Conservation (phyloP, 1,284 basidiomycete genomes). For the Pulchroboletus neoregius region DNA sequence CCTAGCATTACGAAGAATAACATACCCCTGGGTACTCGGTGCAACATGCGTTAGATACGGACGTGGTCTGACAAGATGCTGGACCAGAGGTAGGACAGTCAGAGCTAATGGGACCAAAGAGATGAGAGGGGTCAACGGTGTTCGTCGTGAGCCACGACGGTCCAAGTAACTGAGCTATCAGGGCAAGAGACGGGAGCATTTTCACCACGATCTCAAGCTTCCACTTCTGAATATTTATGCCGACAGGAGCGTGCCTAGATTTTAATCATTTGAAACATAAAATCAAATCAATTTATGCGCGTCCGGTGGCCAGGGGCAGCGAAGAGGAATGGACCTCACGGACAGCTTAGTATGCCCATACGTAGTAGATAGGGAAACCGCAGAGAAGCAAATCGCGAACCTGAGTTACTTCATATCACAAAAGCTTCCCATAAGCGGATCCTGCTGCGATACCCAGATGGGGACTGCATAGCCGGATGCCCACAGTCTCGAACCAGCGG, state of each 20-base stretch:
- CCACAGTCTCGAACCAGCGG: background rate
- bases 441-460: background rate
- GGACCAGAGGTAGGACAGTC: conserved; percentile 42
- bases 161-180: conserved; percentile 20
- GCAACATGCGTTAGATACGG: conserved; percentile 44
- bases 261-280: background rate
- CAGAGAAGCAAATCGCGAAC: background rate
- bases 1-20: background rate
- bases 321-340: background rate
- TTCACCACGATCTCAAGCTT: background rate
- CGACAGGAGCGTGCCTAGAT: background rate
- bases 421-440: background rate
- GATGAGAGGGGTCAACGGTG: conserved; percentile 21
- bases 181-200: conserved; percentile 23
- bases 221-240: conserved; percentile 19
- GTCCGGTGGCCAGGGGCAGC: background rate
- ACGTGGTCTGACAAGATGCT: conserved; percentile 45
- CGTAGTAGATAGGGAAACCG: background rate
- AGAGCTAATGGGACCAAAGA: conserved; percentile 35
- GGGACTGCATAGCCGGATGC: background rate
- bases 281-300: background rate
- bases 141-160: conserved; percentile 15
- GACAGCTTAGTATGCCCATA: background rate
- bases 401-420: background rate
- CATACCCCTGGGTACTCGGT: conserved; percentile 51